Evolutionary conservation across 2,329 filamentous ascomycete genomes (phyloP).

Genomic region (Arthrinium phaeospermum): DNA sequence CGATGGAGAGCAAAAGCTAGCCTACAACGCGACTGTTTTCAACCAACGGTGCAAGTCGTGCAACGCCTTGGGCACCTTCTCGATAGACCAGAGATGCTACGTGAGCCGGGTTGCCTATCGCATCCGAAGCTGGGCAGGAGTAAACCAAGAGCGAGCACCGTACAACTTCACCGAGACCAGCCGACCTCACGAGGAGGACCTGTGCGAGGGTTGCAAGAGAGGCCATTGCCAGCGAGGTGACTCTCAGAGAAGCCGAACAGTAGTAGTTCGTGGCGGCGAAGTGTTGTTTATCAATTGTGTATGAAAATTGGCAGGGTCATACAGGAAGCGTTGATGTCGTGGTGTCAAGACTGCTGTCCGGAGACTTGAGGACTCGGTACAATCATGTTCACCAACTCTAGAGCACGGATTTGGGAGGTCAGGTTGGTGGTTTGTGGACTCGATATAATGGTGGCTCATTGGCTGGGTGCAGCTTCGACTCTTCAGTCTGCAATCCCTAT

Average conservation of each 20-base stretch:
- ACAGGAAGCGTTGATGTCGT: neutral
- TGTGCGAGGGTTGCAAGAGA: neutral
- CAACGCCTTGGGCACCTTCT: conserved; percentile 27
- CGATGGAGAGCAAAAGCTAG: neutral
- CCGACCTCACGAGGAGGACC: neutral
- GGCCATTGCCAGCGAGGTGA: neutral
- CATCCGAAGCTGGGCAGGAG: conserved; percentile 35
- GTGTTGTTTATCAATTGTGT: too few species aligned
- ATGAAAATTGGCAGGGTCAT: too few species aligned
- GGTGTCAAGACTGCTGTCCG: too few species aligned
- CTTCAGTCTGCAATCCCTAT: neutral
- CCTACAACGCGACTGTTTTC: conserved; percentile 35
- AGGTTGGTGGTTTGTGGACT: neutral
- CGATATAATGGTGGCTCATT: neutral
- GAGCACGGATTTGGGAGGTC: neutral
- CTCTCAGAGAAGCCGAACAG: neutral
- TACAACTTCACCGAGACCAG: neutral
- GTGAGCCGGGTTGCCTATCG: conserved; percentile 34
- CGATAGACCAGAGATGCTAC: conserved; percentile 31
- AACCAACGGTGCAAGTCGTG: conserved; percentile 33
- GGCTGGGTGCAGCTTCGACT: too few species aligned
- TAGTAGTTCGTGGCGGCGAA: too few species aligned
- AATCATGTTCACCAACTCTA: neutral
- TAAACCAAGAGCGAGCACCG: neutral
- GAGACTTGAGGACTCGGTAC: neutral